Conservation (phyloP, 2,329 filamentous ascomycete species). For the Apiospora aurea region DNA sequence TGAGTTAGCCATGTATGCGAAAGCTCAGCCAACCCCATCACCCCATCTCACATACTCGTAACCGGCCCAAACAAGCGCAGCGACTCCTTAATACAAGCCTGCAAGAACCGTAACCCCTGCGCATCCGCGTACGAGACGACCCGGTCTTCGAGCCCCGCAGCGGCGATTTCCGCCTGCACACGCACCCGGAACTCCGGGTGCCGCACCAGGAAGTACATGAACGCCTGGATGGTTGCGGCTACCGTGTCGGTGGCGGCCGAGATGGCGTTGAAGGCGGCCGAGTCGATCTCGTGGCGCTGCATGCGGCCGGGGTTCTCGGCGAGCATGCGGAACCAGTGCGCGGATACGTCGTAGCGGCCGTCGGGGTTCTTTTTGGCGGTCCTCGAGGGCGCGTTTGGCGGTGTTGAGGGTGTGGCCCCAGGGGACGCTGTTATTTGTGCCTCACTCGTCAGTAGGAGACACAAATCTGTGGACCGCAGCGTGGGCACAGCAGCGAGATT, state of each 20-base stretch:
- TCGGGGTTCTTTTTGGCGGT: slow-evolving; percentile 25
- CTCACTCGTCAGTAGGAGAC: background rate
- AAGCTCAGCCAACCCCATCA: background rate
- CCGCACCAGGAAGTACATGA: slow-evolving; percentile 26
- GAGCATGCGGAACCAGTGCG: slow-evolving; percentile 25
- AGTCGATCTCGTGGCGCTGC: slow-evolving; percentile 22
- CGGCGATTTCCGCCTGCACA: background rate
- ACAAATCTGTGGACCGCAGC: too few relatives aligned
- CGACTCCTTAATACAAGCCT: slow-evolving; percentile 42
- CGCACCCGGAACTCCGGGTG: slow-evolving; percentile 23
- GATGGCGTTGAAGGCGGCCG: slow-evolving; percentile 16
- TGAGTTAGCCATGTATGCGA: background rate
- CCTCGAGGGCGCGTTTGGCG: background rate
- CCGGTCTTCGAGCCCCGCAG: slow-evolving; percentile 14
- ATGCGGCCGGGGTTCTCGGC: slow-evolving; percentile 27
- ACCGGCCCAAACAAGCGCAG: slow-evolving; percentile 36
- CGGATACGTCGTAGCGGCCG: slow-evolving; percentile 26
- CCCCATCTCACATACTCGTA: background rate
- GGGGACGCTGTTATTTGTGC: background rate
- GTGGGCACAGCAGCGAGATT: slow-evolving; percentile 28
- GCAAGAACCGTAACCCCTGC: slow-evolving; percentile 41
- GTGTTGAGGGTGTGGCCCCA: slow-evolving; percentile 24
- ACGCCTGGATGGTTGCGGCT: slow-evolving; percentile 1
- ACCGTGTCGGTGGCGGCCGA: slow-evolving; percentile 23
- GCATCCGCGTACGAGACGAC: slow-evolving; percentile 37